Evolutionary conservation across 495 filamentous ascomycete species (phyloP), one percentile per base, ranked within the genome.

Genomic region (Hypoxylon fuscum): DNA sequence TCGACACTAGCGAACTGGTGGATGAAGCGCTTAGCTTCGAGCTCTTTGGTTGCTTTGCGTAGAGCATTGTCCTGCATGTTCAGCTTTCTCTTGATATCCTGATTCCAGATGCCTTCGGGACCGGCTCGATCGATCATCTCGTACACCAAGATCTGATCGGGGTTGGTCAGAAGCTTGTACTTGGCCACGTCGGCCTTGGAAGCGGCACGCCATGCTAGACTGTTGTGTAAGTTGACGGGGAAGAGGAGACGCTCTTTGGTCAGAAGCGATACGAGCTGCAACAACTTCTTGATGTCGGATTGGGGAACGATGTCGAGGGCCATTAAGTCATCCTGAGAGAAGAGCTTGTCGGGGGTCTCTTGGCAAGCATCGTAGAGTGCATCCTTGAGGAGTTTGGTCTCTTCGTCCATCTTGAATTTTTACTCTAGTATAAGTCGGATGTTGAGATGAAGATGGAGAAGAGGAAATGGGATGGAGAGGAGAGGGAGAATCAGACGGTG

Each of bases 81-180:
- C 22, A 89, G 87, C 51, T 86, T 84, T 41, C 75, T 81, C 67
- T 90, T 88, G 52, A 98, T 87, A 2, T 85, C 86, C 59, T 90
- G 88, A 44, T 89, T 86, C 95, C 95, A 98, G 52, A 96, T 90
- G 22, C 94, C 96, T 57, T 92, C 88, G 37, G 81, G 81, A 20
- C 86, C 89, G 20, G 88, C 86, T 45, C 89, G 86, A 68, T 97
- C 93, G 64, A 98, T 93, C 58, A 88, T 84, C 55, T 84, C 83
- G 81, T 94, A 97, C 3, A 98, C 85, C 49, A 96, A 76, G 61
- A 84, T 83, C 68, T 96, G 91, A 59, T 96, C 90, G 22, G 79
- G 72, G 60, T 72, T 76, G 2, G 73, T 84, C 21, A 91, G 83
- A 51, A 78, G 77, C 45, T 85, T 85, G 70, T 90, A 91, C 87